Evolutionary conservation across 139 green algal genomes (phyloP), one percentile per base, ranked within the genome.

Genomic region (Chlorella sp.): DNA sequence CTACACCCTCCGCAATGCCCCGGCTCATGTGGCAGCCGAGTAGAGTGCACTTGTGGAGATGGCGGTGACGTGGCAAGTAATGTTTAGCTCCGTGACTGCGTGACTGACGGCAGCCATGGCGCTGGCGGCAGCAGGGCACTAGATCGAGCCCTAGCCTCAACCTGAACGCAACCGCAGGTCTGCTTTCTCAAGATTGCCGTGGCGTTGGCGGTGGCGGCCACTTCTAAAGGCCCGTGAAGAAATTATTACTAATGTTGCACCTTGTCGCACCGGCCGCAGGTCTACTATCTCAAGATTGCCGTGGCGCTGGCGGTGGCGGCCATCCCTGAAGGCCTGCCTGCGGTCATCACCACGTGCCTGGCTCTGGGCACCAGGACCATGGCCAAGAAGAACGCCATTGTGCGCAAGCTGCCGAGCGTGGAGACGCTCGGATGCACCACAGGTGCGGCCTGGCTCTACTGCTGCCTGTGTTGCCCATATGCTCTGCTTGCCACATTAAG

Each of bases 341-440:
- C 96, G 5, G 95, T 99, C 3, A 98, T 99, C 78, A 99, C 96
- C 55, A 99, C 96, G n/a, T 99, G 96, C 83, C 88, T 99, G 65
- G 96, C 96, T 3, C 89, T 99, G 30, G 96, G 74, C 49, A 99
- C 96, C 1, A 82, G 94, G 50, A 95, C 94, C 75, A 98, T 98
- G 94, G 94, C 94, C 6, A 95, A 92, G 74, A 85, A 89, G 55
- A 90, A 93, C 60, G 90, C 90, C 17, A 93, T 96, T 32, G 88
- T 95, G 75, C 86, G 91, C 70, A 95, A 94, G 72, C 90, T 99
- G 74, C 95, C 95, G 0, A 91, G 75, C 32, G 94, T 99, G 70
- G 95, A 99, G 85, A 99, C 95, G 27, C 87, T 99, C 34, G 95
- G 95, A 10, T 99, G 95, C 88, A 99, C 95, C 42, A 97, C 93